Base-by-base conservation (phyloP, 225 moss, liverwort and hornwort species). In the Climacium dendroides region DNA sequence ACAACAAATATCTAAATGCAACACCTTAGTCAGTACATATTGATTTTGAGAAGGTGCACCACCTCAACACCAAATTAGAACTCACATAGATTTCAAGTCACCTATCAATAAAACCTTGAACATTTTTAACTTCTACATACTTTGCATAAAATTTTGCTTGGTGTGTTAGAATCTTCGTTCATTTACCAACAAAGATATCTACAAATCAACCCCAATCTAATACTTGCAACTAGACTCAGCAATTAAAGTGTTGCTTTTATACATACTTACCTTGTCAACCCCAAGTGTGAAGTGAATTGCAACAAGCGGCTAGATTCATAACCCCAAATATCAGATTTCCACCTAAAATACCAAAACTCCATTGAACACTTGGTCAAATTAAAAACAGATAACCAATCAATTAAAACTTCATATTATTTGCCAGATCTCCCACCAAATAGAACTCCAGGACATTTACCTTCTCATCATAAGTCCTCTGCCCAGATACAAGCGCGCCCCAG, bases 391-490 rank as follows among this genome's bases (percentile, higher is more conserved):
- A 64, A 66, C 55, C 54, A 78, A 37, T 28, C 54, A 78, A 43
- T 34, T 24, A 32, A 24, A 54, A 57, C 26, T 35, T 59, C 15
- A 34, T 15, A 35, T 9, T 5, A 29, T 25, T 25, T n/a, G 19
- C 19, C 86, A 34, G 25, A 80, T n/a, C 45, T 66, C 35, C 63
- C 39, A 65, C 39, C 48, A 71, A 78, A 77, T 2, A 66, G 62
- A 66, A 80, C 19, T 57, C 74, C 30, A 74, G 34, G 23, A 82
- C 28, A 83, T 61, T 64, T 74, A 96, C 98, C 89, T 97, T 98
- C 93, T 97, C 98, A 92, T 98, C 97, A 81, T 98, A 98, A 35
- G 94, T 90, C 88, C 95, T 90, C 54, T 85, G 89, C 70, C 90
- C 92, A 64, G 62, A 84, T 25, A 89, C 87, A 47, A 91, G 64